Conservation (phyloP, 108 stramenopile species). For the Craspedostauros australis region DNA sequence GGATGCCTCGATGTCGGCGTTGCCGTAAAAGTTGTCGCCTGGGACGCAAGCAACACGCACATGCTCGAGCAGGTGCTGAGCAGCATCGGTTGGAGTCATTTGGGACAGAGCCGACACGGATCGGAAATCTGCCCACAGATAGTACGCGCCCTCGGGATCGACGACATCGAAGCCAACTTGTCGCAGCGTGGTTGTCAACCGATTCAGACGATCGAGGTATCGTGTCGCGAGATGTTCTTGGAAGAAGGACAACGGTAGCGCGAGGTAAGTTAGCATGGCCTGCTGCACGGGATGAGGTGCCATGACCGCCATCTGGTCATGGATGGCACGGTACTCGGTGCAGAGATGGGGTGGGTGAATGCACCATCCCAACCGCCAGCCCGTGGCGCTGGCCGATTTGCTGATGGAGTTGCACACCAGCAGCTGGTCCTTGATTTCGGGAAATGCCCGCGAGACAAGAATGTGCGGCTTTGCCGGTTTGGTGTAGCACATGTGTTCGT, state of each 20-base stretch:
- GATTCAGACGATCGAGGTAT: constrained; percentile 35
- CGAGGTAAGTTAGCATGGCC: constrained; percentile 46
- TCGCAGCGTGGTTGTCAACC: constrained; percentile 25
- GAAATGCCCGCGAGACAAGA: constrained; percentile 37
- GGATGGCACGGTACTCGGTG: constrained; percentile 53
- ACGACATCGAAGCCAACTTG: constrained; percentile 41
- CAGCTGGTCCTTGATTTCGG: constrained; percentile 34
- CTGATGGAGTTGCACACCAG: constrained; percentile 59
- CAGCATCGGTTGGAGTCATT: constrained; percentile 39
- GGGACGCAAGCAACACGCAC: constrained; percentile 69
- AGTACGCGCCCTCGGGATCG: constrained; percentile 54
- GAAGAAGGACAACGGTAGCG: constrained; percentile 52
- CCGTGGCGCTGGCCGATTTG: constrained; percentile 65
- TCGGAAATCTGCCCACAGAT: constrained; percentile 52
- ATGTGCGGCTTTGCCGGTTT: constrained; percentile 9
- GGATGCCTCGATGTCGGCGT: constrained; percentile 14
- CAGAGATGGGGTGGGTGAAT: constrained; percentile 44
- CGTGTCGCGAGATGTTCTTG: constrained; percentile 14
- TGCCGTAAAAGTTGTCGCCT: constrained; percentile 66
- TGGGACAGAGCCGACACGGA: constrained; percentile 18
- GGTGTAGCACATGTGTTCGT: constrained; percentile 57
- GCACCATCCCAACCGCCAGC: constrained; percentile 70
- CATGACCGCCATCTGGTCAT: constrained; percentile 70
- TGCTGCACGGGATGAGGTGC: constrained; percentile 65
- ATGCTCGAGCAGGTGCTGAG: constrained; percentile 50